Conservation (phyloP, 1,284 basidiomycete species). For the Apiotrichum siamense region DNA sequence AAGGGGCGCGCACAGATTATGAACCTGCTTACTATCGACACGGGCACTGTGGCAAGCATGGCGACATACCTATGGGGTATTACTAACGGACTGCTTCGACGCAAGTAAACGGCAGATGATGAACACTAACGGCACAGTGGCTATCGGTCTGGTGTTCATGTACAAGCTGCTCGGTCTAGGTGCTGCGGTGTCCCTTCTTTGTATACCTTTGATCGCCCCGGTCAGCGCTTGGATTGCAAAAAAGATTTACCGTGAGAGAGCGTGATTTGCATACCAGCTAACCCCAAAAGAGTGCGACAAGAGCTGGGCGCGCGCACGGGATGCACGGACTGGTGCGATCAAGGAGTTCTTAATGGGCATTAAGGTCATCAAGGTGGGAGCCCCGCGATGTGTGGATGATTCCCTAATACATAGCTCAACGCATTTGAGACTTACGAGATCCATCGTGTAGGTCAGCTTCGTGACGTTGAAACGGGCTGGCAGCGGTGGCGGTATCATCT, state of each 20-base stretch:
- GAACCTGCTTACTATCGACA: constrained; percentile 45
- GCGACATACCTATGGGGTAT: constrained; percentile 34
- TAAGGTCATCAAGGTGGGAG: constrained; percentile 46
- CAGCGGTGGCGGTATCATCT: constrained; percentile 45
- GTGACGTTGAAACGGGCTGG: constrained; percentile 41
- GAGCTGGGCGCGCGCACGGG: constrained; percentile 31
- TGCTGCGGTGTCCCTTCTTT: constrained; percentile 37
- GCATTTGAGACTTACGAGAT: constrained; percentile 41
- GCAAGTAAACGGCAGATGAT: constrained; percentile 19
- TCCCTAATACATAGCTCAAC: constrained; percentile 31
- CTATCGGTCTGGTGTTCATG: constrained; percentile 34
- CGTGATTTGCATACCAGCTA: neutral
- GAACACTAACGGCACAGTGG: constrained; percentile 20
- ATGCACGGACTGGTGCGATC: constrained; percentile 39
- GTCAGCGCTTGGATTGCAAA: constrained; percentile 28
- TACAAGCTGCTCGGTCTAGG: constrained; percentile 43
- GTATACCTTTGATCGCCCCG: constrained; percentile 33
- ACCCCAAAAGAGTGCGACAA: constrained; percentile 34
- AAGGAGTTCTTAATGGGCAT: constrained; percentile 43
- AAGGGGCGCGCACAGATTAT: constrained; percentile 42
- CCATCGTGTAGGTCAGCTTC: constrained; percentile 24
- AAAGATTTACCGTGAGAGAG: constrained; percentile 34
- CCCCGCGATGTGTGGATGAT: neutral
- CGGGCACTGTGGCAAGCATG: constrained; percentile 29
- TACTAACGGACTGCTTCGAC: constrained; percentile 32